Percentiles rank a stretch among this genome's conserved stretches.
Conservation (phyloP, 345 rosid species). For the Salix dunnii region DNA sequence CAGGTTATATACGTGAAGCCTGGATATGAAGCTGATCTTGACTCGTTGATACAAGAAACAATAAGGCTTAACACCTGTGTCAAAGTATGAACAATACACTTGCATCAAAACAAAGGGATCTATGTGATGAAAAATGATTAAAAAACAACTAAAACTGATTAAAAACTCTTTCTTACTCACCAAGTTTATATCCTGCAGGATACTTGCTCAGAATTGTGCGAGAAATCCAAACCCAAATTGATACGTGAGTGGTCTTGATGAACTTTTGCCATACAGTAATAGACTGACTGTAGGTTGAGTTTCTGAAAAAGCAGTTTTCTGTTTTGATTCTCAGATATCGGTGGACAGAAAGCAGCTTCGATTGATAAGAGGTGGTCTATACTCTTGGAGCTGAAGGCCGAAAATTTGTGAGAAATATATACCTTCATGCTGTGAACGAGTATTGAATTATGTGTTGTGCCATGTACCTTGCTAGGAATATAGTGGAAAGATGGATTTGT, state of each 20-base stretch:
- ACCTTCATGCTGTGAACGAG: neutral
- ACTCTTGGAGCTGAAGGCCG: constrained; percentile 67
- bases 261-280: neutral
- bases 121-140: neutral
- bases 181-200: constrained; percentile 37
- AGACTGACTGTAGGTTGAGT: neutral
- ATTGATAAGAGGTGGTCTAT: constrained; percentile 69
- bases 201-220: constrained; percentile 69
- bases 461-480: no score
- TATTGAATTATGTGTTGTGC: no score
- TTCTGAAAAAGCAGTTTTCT: no score
- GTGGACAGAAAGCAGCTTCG: constrained; percentile 46
- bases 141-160: neutral
- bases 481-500: no score
- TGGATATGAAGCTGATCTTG: constrained; percentile 70
- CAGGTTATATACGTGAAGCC: constrained; percentile 90
- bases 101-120: no score
- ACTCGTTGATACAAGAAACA: constrained; percentile 70
- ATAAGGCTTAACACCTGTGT: constrained; percentile 50
- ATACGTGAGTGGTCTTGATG: constrained; percentile 41
- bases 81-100: constrained; percentile 33
- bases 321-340: constrained; percentile 37
- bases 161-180: neutral
- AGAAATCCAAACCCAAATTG: constrained; percentile 52
- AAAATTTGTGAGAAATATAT: neutral